Percentiles rank a stretch among this genome's conserved stretches.
Conservation (phyloP, 495 filamentous ascomycete species). For the Podospora pseudocomata region DNA sequence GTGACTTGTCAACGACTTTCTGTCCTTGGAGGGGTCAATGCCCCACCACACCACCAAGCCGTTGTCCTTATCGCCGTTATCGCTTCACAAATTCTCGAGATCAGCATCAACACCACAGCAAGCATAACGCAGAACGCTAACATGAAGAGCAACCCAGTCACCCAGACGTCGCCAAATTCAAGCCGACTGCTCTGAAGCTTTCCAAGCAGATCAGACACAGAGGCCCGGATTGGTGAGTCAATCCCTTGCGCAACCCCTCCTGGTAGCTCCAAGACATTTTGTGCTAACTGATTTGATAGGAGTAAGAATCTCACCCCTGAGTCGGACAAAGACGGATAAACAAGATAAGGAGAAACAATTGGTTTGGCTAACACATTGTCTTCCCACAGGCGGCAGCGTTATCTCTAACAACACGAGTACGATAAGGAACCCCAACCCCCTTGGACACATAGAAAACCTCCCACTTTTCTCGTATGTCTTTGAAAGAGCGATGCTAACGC, state of each 20-base stretch:
- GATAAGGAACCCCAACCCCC: slow-evolving; percentile 11
- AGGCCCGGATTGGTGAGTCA: neutral
- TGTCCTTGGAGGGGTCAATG: slow-evolving; percentile 21
- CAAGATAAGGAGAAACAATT: slow-evolving; percentile 8
- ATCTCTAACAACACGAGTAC: slow-evolving; percentile 85
- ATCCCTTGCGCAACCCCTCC: neutral
- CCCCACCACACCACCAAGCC: slow-evolving; percentile 27
- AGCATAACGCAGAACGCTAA: neutral
- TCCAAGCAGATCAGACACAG: slow-evolving; percentile 57
- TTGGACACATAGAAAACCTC: neutral
- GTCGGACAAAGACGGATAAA: slow-evolving; percentile 18
- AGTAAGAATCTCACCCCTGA: slow-evolving; percentile 58
- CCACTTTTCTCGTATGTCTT: neutral
- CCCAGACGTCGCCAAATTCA: slow-evolving; percentile 94
- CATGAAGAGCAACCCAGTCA: slow-evolving; percentile 55
- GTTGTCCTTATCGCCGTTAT: slow-evolving; percentile 17
- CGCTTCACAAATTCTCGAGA: slow-evolving; percentile 1
- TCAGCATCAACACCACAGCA: neutral
- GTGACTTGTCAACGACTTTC: slow-evolving; percentile 4
- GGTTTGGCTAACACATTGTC: slow-evolving; percentile 4
- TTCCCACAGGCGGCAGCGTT: slow-evolving; percentile 72
- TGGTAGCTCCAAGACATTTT: neutral
- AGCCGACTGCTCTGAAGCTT: slow-evolving; percentile 92
- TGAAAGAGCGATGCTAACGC: slow-evolving; percentile 20
- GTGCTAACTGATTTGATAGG: slow-evolving; percentile 81